Percentiles rank a stretch among this genome's conserved stretches.
phyloP scores from a whole-genome alignment of 139 green algal species.

The Chlorella sorokiniana region DNA sequence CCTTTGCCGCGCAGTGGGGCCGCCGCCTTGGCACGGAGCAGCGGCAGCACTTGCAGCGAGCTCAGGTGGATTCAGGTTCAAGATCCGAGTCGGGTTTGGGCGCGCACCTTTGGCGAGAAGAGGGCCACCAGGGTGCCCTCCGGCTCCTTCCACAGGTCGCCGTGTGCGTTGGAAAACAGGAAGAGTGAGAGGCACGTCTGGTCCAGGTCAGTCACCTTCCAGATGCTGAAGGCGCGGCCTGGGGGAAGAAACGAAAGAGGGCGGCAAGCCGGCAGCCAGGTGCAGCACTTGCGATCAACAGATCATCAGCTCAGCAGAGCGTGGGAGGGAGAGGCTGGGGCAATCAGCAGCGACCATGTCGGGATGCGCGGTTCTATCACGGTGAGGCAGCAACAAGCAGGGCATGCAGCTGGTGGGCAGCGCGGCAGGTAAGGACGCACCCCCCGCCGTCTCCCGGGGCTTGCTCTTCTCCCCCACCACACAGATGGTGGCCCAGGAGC shows the following conservation, averaged over 20 bases:
- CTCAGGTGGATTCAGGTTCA: not conserved
- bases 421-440: not conserved
- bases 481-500: conserved; percentile 45
- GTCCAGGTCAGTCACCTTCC: conserved; percentile 56
- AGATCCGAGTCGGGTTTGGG: not conserved
- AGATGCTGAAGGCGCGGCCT: conserved; percentile 50
- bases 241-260: not conserved
- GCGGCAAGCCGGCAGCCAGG: not conserved
- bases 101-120: conserved; percentile 25
- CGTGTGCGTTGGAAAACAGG: conserved; percentile 53
- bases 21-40: too few relatives aligned
- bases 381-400: too few relatives aligned
- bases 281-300: too few relatives aligned
- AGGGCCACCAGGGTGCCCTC: conserved; percentile 49
- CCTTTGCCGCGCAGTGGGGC: too few relatives aligned
- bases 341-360: too few relatives aligned
- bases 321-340: not conserved
- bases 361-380: too few relatives aligned
- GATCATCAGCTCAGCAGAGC: not conserved
- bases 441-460: conserved; percentile 23
- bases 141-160: conserved; percentile 31
- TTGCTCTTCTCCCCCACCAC: conserved; percentile 50
- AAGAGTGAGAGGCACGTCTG: conserved; percentile 41
- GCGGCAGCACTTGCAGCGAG: not conserved
- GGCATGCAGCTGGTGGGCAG: not conserved